A percentile compares a stretch with the other conserved stretches of the same genome.
These are phyloP conservation scores for Canna indica DNA, from an alignment of 176 grass and related monocot genomes.

Conservation along the genomic window DNA sequence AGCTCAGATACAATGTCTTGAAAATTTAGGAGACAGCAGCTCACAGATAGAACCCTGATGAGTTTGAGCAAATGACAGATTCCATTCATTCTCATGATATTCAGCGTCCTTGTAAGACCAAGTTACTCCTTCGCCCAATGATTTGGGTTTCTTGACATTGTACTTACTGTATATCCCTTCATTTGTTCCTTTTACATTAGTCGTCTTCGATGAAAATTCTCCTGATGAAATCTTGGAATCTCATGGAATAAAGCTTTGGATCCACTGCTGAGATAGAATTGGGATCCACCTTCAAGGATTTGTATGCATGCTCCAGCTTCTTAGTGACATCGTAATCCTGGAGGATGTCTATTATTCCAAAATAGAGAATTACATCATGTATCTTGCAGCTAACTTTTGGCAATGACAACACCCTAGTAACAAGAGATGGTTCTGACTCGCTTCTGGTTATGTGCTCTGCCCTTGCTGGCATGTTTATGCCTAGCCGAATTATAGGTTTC, in stretches of 20 bases:
- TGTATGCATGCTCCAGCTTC: conserved; percentile 65
- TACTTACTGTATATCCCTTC: not conserved
- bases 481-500: conserved; percentile 66
- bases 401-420: conserved; percentile 44
- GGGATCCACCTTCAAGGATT: conserved; percentile 73
- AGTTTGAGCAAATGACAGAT: not conserved
- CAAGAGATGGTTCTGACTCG: conserved; percentile 34
- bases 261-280: conserved; percentile 90
- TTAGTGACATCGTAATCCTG: conserved; percentile 42
- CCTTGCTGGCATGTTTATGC: conserved; percentile 70
- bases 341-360: conserved; percentile 90
- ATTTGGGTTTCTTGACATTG: not conserved
- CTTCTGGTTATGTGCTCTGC: conserved; percentile 58
- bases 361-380: conserved; percentile 71
- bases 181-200: not conserved
- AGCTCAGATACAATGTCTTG: no score
- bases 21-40: no score
- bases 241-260: conserved; percentile 80
- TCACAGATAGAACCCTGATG: not conserved
- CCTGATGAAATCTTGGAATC: conserved; percentile 88
- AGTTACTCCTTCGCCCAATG: no score
- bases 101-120: not conserved
- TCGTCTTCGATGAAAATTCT: conserved; percentile 76
- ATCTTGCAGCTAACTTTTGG: conserved; percentile 39
- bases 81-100: not conserved